Evolutionary conservation across 2,329 filamentous ascomycete species (phyloP), one percentile per base, ranked within the genome.

Genomic region (Tolypocladium sp.): DNA sequence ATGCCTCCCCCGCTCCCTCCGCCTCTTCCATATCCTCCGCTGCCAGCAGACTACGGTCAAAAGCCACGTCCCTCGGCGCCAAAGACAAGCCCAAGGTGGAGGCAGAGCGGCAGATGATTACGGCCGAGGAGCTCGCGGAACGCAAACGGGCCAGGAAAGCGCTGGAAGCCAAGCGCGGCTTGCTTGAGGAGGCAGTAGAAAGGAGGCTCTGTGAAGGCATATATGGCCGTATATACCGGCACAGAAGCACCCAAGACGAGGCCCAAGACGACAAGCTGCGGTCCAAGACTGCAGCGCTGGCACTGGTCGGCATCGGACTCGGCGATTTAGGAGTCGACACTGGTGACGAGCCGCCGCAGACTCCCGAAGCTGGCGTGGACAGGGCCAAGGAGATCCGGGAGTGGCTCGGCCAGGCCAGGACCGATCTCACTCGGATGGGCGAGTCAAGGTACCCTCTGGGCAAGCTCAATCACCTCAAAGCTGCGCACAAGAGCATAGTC

Each of bases 201-300:
- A 84, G 90, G 63, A 85, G 89, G 63, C 83, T 92, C 13, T 95
- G 91, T 69, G 91, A 96, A 70, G 86, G 87, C 57, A 87, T 93
- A 53, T 97, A 97, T 69, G 82, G 87, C 60, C 87, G 89, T 64
- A 91, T 99, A 70, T 99, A 93, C 82, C 86, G 92, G 54, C 94
- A 99, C 71, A 85, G 89, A 61, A 94, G 83, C 70, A 96, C 93
- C 0, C 87, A 97, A 67, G 94, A 99, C 69, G 93, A 97, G 73
- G 92, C 94, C 15, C 85, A 93, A 68, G 94, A 99, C 70, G 92
- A 96, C 68, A 97, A 96, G 70, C 79, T 99, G 56, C 85, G 94
- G 37, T 99, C 94, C 12, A 94, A 96, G 68, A 97, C 92, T 1
- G 93, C 93, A 25, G 92, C 94, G 1, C 76, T 99, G 52, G 84